Evolutionary conservation across 192 early-diverging fungal species (phyloP), one percentile per base, ranked within the genome.

Genomic region (Backusella sp.): DNA sequence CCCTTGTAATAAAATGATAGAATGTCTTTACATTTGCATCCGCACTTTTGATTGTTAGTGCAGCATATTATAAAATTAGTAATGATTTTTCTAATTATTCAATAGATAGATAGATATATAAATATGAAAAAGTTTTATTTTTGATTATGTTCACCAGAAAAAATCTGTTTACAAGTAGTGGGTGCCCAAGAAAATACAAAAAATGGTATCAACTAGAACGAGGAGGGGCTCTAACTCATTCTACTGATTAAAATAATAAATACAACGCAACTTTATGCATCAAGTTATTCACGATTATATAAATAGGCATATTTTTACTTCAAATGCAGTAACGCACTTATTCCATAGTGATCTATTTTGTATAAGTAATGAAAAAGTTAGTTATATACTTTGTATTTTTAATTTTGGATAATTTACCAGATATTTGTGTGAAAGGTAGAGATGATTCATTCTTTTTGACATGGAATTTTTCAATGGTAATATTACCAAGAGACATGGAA

Each of bases 311-410:
- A 2, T 17, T 32, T 52, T 26, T 39, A 76, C n/a, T 59, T 28
- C 12, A 75, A 62, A 12, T 73, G 52, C 30, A 42, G 73, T 7
- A 75, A 42, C 3, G 66, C 73, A 71, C 77, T 79, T 56, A 81
- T 53, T 36, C 84, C 84, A 76, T 85, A 83, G 68, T 85, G 84
- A 78, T 85, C 84, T 84, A 69, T 65, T 36, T 65, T 36, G 42
- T 0, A 66, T 17, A 23, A 42, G 35, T 32, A 34, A 67, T 67
- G 14, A 32, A 49, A 71, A 1, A 65, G n/a, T 66, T 65, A 44
- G 30, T 30, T 19, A 32, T 69, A 53, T 23, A 30, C 34, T 14
- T 30, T 28, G 1, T 17, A 6, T 26, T 39, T 65, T 11, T 28
- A 46, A 21, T 36, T 28, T 23, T 28, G 56, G 15, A 0, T 28